These are phyloP conservation scores for Cyclostephanos invisitatus DNA, from an alignment of 108 stramenopile genomes.

Conservation along the genomic window DNA sequence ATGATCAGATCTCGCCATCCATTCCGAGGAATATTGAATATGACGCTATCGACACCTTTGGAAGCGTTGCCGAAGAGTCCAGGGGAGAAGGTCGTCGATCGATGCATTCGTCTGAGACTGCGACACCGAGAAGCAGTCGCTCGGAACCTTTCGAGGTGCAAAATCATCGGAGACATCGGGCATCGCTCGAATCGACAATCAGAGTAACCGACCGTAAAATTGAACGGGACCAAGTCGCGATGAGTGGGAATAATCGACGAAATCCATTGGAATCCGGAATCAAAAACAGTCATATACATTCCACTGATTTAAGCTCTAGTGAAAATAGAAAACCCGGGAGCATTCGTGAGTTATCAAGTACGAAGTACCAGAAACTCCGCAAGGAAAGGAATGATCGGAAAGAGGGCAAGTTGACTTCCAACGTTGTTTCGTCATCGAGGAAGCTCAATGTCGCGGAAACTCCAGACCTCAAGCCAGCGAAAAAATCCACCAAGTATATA, in stretches of 20 bases:
- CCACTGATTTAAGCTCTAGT: background rate
- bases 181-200: background rate
- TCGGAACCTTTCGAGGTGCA: background rate
- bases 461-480: slow-evolving; percentile 18
- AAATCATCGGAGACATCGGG: background rate
- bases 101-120: background rate
- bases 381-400: background rate
- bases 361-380: background rate
- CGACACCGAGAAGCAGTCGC: background rate
- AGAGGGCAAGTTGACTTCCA: background rate
- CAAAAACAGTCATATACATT: background rate
- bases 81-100: background rate
- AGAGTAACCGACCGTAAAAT: background rate
- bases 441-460: slow-evolving; percentile 2
- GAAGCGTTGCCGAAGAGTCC: slow-evolving; percentile 8
- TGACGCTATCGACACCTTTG: background rate
- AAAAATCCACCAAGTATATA: background rate
- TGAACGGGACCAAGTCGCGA: background rate
- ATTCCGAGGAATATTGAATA: slow-evolving; percentile 19
- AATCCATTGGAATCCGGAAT: slow-evolving; percentile 9
- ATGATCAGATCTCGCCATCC: slow-evolving; percentile 9
- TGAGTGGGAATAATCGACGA: background rate
- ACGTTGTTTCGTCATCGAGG: background rate
- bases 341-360: background rate
- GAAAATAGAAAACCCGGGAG: background rate